Evolutionary conservation across 1,139 yeast species (phyloP), one percentile per base, ranked within the genome.

Genomic region (Lodderomyces elongisporus): DNA sequence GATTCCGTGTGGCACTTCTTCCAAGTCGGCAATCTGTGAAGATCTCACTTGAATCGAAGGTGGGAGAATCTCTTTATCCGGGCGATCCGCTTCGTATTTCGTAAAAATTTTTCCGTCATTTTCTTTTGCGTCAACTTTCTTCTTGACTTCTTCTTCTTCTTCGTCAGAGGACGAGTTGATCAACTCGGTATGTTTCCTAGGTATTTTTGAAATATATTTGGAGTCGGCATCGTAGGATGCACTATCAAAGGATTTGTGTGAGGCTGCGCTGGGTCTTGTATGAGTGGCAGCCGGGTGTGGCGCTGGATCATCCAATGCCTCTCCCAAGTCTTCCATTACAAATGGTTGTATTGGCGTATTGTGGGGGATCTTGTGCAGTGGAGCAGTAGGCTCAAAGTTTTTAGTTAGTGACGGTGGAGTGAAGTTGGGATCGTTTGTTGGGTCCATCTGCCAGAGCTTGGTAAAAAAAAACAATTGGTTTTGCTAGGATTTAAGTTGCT

Each of bases 1-100:
- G 34, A 91, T 76, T 0, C 97, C 96, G 47, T 84, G 89, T 1
- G 98, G 98, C 5, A 91, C 96, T 56, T 91, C 98, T 56, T 91
- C 98, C 41, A 91, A 69, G 52, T 88, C 96, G 1, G 97, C 97
- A 33, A 85, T 83, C 51, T 85, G 89, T 35, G 74, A 69, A 29
- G 81, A 71, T 42, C 72, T 74, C 14, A 81, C 77, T 31, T 68
- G 60, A 13, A 71, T 74, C 2, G 67, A 52, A 3, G 74, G 73
- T 4, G 73, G 73, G 26, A 62, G 51, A 25, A 58, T 54, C 16
- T 31, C 47, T 18, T 14, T 15, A n/a, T 13, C 9, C 9, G 13
- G 17, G 24, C 4, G 18, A 23, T 9, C 24, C 17, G 13, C 17
- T 7, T 27, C 18, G 4, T 14, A 13, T 14, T 7, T 25, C n/a